Base-by-base conservation (phyloP, 495 filamentous ascomycete species). In the Schizothecium vesticola region DNA sequence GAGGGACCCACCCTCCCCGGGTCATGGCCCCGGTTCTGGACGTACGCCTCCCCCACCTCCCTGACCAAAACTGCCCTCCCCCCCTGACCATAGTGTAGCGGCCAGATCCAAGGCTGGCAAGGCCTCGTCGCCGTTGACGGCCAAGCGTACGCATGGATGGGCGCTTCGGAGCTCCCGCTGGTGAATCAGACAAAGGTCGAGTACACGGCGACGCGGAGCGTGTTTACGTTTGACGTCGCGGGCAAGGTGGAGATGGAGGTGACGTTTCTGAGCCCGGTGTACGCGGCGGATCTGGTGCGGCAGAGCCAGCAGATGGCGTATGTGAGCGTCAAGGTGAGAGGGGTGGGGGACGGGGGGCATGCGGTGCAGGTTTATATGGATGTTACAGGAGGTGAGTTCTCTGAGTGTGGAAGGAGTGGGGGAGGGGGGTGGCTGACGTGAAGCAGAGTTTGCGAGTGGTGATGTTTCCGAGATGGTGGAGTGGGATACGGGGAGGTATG, bases 231-330 rank as follows among this genome's bases (percentile, higher is more conserved):
- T 79, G 83, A 83, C 29, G 88, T 97, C 23, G 86, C 77, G 23
- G 80, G 85, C 2, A 82, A 87, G 59, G 81, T 90, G 28, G 84
- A 90, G 67, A 81, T 98, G 76, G 88, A 86, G 3, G 82, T 96
- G 23, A 92, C 91, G 0, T 97, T 97, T 75, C 80, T 97, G 33
- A 93, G 92, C 4, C 94, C 94, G 0, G 90, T 98, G 57, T 97
- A 92, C 13, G 91, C 93, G 1, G 89, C 89, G 11, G 96, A 95
- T 70, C 89, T 93, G 69, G 83, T 89, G 68, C 87, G 93, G 58
- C 94, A 98, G 80, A 91, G 92, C 31, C 86, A 96, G 58, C 91
- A 93, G 36, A 93, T 92, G 25, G 90, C 90, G n/a, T 98, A 98
- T 76, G 74, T 97, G 25, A 86, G 87, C 19, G 83, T 94, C 25